Evolutionary conservation across 177 flowering plant species (phyloP).

Genomic region (Vitis hybrid): DNA sequence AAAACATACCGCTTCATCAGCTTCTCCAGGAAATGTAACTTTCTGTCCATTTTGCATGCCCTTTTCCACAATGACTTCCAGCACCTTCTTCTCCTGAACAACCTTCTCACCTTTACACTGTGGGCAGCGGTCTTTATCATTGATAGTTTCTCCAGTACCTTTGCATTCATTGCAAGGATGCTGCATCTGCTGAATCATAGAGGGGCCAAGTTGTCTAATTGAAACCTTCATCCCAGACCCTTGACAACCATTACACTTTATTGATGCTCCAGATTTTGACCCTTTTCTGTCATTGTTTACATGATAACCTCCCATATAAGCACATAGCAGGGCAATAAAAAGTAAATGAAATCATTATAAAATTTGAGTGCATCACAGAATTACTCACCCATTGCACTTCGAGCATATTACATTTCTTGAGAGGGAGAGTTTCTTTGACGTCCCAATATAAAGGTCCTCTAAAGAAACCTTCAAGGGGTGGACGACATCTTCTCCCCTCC

Average conservation of each 20-base stretch:
- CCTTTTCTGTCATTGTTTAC: slow-evolving; percentile 54
- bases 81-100: slow-evolving; percentile 82
- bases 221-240: slow-evolving; percentile 83
- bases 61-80: slow-evolving; percentile 87
- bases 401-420: slow-evolving; percentile 57
- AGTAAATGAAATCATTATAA: background rate
- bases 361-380: background rate
- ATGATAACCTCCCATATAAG: background rate
- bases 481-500: slow-evolving; percentile 61
- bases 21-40: slow-evolving; percentile 91
- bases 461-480: slow-evolving; percentile 61
- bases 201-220: slow-evolving; percentile 77
- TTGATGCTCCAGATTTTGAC: slow-evolving; percentile 78
- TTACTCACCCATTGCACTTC: slow-evolving; percentile 72
- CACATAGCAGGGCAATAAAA: background rate
- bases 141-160: slow-evolving; percentile 85
- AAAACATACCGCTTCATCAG: slow-evolving; percentile 84
- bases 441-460: slow-evolving; percentile 63
- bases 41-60: slow-evolving; percentile 94
- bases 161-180: slow-evolving; percentile 82
- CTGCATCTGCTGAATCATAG: slow-evolving; percentile 88
- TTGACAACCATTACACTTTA: slow-evolving; percentile 68
- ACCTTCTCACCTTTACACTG: slow-evolving; percentile 94
- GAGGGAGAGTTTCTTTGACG: slow-evolving; percentile 59
- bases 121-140: slow-evolving; percentile 81